Percentiles rank a stretch among this genome's conserved stretches.
phyloP scores from a whole-genome alignment of 1,139 yeast species.

The Candida albicans region DNA sequence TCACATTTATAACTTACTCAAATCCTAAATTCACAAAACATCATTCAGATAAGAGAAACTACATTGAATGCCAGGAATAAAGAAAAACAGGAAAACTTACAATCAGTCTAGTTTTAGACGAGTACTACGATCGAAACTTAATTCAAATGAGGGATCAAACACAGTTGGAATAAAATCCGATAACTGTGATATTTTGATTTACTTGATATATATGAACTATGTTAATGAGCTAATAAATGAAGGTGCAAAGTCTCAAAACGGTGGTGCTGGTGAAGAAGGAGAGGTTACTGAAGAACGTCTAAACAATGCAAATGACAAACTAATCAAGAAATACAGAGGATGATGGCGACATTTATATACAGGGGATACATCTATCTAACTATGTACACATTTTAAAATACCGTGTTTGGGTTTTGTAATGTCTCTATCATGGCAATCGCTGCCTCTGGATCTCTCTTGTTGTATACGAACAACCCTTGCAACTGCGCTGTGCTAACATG shows the following conservation, averaged over 20 bases:
- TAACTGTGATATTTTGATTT: constrained; percentile 44
- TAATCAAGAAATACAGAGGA: constrained; percentile 31
- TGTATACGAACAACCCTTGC: constrained; percentile 93
- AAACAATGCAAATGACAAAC: constrained; percentile 21
- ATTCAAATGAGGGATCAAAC: constrained; percentile 2
- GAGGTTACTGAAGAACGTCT: constrained; percentile 16
- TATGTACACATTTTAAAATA: constrained; percentile 20
- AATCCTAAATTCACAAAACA: neutral
- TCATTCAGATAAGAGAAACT: neutral
- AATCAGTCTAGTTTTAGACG: constrained; percentile 21
- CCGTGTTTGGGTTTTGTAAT: constrained; percentile 33
- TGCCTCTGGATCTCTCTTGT: constrained; percentile 76
- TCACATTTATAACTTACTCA: neutral
- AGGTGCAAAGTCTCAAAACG: constrained; percentile 10
- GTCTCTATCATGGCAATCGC: constrained; percentile 68
- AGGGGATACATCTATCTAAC: neutral
- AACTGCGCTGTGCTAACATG: constrained; percentile 87
- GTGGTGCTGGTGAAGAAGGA: constrained; percentile 10
- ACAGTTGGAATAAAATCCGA: constrained; percentile 30
- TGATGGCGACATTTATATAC: constrained; percentile 11
- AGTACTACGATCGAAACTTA: constrained; percentile 14
- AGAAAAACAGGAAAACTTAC: constrained; percentile 19
- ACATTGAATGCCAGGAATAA: constrained; percentile 8
- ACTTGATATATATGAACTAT: constrained; percentile 49
- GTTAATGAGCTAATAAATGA: constrained; percentile 33